Evolutionary conservation across 495 filamentous ascomycete species (phyloP).

Genomic region (Endocarpon pusillum): DNA sequence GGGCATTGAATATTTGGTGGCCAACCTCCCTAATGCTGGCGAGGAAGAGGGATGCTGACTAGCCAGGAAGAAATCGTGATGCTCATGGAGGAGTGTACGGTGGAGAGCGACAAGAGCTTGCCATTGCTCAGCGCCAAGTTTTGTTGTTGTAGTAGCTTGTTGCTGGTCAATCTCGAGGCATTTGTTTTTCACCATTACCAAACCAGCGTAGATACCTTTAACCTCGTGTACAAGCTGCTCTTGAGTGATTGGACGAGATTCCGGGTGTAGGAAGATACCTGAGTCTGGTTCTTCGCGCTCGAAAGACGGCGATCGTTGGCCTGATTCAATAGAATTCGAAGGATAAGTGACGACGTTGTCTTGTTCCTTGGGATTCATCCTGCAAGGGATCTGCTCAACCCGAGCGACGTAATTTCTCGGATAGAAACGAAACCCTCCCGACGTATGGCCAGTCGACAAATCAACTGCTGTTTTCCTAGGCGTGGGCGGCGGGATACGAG

Average conservation of each 20-base stretch:
- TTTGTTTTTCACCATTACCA: slow-evolving; percentile 33
- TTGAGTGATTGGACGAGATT: slow-evolving; percentile 53
- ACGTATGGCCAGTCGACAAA: no score
- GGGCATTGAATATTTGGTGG: slow-evolving; percentile 29
- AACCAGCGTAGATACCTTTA: slow-evolving; percentile 30
- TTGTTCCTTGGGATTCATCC: no score
- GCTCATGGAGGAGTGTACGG: slow-evolving; percentile 23
- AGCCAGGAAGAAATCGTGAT: slow-evolving; percentile 32
- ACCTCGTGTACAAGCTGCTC: slow-evolving; percentile 55
- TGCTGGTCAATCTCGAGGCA: slow-evolving; percentile 29
- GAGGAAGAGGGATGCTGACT: slow-evolving; percentile 32
- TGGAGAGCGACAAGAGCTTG: slow-evolving; percentile 32
- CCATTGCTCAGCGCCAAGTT: slow-evolving; percentile 25
- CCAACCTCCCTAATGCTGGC: slow-evolving; percentile 19
- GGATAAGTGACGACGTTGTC: no score
- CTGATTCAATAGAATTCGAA: no score
- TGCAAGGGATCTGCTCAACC: no score
- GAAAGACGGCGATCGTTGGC: no score
- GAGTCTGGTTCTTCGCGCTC: no score
- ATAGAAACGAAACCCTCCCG: no score
- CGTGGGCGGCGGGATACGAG: no score
- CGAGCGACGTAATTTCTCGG: no score
- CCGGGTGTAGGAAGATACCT: slow-evolving; percentile 33
- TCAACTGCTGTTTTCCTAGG: no score
- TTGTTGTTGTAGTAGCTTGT: slow-evolving; percentile 11